Base-by-base conservation (phyloP, 1,284 basidiomycete species). In the Papiliotrema fonsecae region DNA sequence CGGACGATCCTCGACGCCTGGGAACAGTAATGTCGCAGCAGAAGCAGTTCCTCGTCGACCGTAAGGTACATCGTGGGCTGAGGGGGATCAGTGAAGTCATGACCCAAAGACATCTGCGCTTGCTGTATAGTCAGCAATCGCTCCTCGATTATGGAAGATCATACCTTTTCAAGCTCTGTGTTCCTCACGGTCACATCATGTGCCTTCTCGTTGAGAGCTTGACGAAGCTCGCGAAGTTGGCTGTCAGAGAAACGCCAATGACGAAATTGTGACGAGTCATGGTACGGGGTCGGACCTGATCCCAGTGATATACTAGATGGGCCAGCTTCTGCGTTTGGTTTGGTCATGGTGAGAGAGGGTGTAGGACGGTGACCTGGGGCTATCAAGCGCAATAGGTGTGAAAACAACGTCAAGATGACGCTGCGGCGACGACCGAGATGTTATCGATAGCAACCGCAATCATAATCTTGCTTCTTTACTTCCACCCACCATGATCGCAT, bases 1-100 rank as follows among this genome's bases (percentile, higher is more conserved):
- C 82, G 81, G 63, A 88, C 96, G 45, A 97, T 78, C 56, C 86
- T 84, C 0, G 84, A 78, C n/a, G 93, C 83, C 69, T 92, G 92
- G 41, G 82, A 80, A 50, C 88, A 78, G 74, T 98, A 99, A 58
- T 92, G 84, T 55, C 87, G 87, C 30, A 97, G 87, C 19, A 98
- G 81, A 5, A 88, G 76, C 31, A 84, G 79, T 69, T 98, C 96
- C 70, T 98, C 96, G 25, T 85, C 78, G 1, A 88, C 81, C 25
- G 76, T 79, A 19, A 93, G 77, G 67, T 93, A 93, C 2, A 82
- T 79, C 9, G 54, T 53, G 36, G 64, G 36, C 6, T 49, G 55
- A 3, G 56, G 62, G 6, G 57, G 61, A 24, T 60, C 53, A 35
- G 51, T 60, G 44, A 50, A 52, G 30, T 54, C 44, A 47, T 64